Evolutionary conservation across 257 asterid genomes (phyloP), one percentile per base, ranked within the genome.

Genomic region (Scutellaria minor): DNA sequence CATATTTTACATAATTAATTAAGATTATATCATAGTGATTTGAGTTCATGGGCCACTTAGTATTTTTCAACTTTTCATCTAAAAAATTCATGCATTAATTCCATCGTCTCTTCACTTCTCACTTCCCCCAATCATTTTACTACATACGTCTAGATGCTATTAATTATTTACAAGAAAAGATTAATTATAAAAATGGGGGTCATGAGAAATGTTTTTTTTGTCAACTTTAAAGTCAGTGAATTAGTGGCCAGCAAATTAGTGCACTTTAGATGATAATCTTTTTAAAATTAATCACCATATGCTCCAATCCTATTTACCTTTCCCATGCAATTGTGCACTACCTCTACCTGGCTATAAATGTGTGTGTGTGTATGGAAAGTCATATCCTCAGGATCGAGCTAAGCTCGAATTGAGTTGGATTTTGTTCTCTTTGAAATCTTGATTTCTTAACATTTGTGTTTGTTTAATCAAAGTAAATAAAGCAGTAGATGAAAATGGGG

Each of bases 41-140:
- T 69, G 50, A 40, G 66, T 68, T 80, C 70, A 65, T 66, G 78
- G 78, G 64, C 71, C 79, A 68, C 80, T 75, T 69, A 72, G 78
- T 70, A 64, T 64, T 55, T 27, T 41, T 78, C 59, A 11, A 64
- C 58, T 55, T 27, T 41, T 78, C 59, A 11, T 5, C 48, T 27
- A 42, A 37, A 6, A 20, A 9, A 27, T 55, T 51, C 70, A 62
- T 72, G 56, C 77, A 73, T 48, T 22, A 5, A 61, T 31, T 31
- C 37, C 37, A 31, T 31, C 37, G 37, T 31, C 37, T 31, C 37
- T 31, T 31, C 37, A 31, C 37, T 31, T 67, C 24, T 41, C 5
- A 53, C 37, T 13, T 9, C 27, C 35, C 18, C 70, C 73, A 65
- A 68, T 70, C 64, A 75, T 5, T 22, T 73, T 53, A 27, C 3